These are phyloP conservation scores for Glycine latifolia DNA, from an alignment of 306 rosid species.

Conservation along the genomic window DNA sequence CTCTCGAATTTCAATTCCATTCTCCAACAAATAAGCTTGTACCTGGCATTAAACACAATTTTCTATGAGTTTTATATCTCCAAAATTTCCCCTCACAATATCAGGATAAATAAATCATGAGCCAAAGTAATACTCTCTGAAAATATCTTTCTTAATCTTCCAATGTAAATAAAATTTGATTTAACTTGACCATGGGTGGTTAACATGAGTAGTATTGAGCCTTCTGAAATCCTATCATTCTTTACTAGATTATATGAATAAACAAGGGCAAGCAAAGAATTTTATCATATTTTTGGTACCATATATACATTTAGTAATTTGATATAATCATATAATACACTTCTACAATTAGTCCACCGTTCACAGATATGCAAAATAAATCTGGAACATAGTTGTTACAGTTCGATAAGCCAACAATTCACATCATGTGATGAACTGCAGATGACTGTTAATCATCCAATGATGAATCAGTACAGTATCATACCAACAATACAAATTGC, in stretches of 20 bases:
- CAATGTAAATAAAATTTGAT: slow-evolving; percentile 38
- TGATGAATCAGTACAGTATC: no score
- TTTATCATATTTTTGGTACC: not conserved
- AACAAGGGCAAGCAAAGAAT: not conserved
- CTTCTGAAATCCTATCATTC: not conserved
- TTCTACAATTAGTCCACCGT: no score
- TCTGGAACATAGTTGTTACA: no score
- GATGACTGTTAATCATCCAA: no score
- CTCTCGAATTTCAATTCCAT: slow-evolving; percentile 84
- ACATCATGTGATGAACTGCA: no score
- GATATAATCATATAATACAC: no score
- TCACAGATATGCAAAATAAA: no score
- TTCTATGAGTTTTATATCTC: slow-evolving; percentile 16
- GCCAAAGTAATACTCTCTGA: not conserved
- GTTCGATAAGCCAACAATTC: no score
- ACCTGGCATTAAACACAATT: slow-evolving; percentile 64
- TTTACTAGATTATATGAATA: not conserved
- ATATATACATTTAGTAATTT: slow-evolving; percentile 3
- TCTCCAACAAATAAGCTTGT: slow-evolving; percentile 63
- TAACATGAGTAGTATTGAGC: slow-evolving; percentile 4
- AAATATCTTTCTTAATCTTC: slow-evolving; percentile 14
- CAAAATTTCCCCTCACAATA: slow-evolving; percentile 30
- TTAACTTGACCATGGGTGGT: slow-evolving; percentile 6
- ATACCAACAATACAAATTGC: no score
- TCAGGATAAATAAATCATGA: slow-evolving; percentile 21